Base-by-base conservation (phyloP, 768 basidiomycete genomes). In the Lentinula sp. region DNA sequence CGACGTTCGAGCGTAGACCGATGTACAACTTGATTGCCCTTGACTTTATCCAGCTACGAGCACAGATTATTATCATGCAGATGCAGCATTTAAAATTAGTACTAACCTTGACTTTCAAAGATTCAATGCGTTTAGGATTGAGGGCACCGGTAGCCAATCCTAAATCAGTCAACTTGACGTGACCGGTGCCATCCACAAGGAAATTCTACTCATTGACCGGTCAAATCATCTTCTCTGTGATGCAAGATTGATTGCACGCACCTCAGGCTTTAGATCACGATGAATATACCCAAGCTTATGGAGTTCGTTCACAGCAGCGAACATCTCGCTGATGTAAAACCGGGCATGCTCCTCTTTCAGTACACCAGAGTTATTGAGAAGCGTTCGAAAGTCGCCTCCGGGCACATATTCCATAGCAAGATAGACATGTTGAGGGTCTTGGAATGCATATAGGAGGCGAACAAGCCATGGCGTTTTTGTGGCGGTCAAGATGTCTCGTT, bases 321-420 rank as follows among this genome's bases (percentile, higher is more conserved):
- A 98, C 97, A 99, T 99, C 75, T 99, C 96, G 62, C 89, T 86
- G 68, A 98, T 96, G 73, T 99, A 99, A 71, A 95, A 98, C 59
- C 89, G 81, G 1, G 97, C 96, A 67, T 98, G 93, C 68, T 98
- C 94, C 70, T 98, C 95, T 71, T 98, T 96, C 61, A 99, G 81
- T 1, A 98, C 94, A 34, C 97, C 97, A 0, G 95, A 95, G 71
- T 98, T 99, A 75, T 98, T 99, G 42, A 99, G 81, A 42, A 99
- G 83, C 0, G 97, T 99, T 16, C 97, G 85, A 78, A 99, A 99
- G 71, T 99, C 97, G 53, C 97, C 97, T 21, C 97, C 97, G 0
- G 95, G 95, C 16, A 98, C 95, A 70, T 97, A 98, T 79, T 98
- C 95, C 96, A 98, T 98, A 1, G 96, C 96, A 50, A 98, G 88